phyloP scores from a whole-genome alignment of 495 filamentous ascomycete species.

The Neurospora sp. region DNA sequence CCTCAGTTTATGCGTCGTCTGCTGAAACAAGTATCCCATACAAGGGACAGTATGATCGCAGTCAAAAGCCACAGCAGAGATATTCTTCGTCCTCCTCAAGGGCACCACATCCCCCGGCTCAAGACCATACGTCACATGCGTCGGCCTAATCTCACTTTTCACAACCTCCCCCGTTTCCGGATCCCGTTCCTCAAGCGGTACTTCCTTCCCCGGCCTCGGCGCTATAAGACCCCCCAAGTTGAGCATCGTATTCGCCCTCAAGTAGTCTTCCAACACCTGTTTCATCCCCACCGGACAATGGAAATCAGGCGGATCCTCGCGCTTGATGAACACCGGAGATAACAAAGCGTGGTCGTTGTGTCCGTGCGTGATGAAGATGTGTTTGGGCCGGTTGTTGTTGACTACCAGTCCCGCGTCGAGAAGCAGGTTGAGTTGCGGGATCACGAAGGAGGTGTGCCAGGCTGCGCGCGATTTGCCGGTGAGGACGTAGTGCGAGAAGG shows the following conservation, averaged over 20 bases:
- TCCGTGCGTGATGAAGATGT: conserved; percentile 33
- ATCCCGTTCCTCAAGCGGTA: background rate
- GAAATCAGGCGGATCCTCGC: conserved; percentile 24
- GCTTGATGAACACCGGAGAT: conserved; percentile 21
- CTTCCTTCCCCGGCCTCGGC: background rate
- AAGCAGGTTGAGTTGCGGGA: conserved; percentile 28
- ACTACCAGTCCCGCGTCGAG: conserved; percentile 28
- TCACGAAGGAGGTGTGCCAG: conserved; percentile 34
- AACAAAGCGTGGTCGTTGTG: conserved; percentile 30
- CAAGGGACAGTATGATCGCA: conserved; percentile 31
- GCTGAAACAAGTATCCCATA: conserved; percentile 27
- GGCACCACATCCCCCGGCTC: conserved; percentile 10
- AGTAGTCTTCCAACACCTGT: conserved; percentile 14
- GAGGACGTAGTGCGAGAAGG: conserved; percentile 22
- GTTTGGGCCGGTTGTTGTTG: conserved; percentile 27
- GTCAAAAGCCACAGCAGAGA: conserved; percentile 20
- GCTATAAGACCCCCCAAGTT: conserved; percentile 18
- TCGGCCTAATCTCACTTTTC: conserved; percentile 1
- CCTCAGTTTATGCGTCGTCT: conserved; percentile 16
- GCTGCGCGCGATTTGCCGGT: conserved; percentile 29
- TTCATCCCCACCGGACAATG: conserved; percentile 25
- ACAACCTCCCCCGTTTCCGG: background rate
- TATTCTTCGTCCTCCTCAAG: conserved; percentile 12
- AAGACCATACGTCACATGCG: conserved; percentile 19
- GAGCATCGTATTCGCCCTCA: conserved; percentile 18